Conservation (phyloP, 306 rosid species). For the Ziziphus jujuba region DNA sequence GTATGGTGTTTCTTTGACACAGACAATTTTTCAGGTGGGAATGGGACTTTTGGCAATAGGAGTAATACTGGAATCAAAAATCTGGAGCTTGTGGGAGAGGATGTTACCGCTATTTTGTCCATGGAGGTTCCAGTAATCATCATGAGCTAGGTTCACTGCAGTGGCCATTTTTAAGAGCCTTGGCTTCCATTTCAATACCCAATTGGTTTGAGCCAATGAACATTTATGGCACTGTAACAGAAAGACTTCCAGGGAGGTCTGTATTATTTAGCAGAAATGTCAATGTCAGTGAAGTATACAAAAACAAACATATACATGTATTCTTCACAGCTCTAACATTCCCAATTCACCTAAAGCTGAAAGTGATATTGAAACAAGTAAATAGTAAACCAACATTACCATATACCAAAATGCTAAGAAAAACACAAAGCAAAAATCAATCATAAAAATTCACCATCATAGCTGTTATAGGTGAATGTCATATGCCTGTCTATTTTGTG, state of each 20-base stretch:
- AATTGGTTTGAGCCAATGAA: constrained; percentile 37
- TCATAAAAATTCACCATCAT: constrained; percentile 58
- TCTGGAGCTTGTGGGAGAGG: constrained; percentile 50
- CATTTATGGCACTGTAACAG: constrained; percentile 52
- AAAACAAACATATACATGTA: background rate
- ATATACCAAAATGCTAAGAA: too few relatives aligned
- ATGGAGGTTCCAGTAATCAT: constrained; percentile 63
- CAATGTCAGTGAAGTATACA: background rate
- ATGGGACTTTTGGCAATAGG: constrained; percentile 53
- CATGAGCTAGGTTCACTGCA: constrained; percentile 72
- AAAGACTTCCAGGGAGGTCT: constrained; percentile 69
- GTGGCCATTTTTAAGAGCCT: constrained; percentile 50
- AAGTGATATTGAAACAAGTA: constrained; percentile 44
- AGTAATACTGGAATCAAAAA: constrained; percentile 52
- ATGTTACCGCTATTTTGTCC: constrained; percentile 66
- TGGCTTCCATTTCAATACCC: constrained; percentile 53
- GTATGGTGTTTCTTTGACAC: constrained; percentile 46
- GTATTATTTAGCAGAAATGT: background rate
- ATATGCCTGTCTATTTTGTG: constrained; percentile 41
- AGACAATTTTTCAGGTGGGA: constrained; percentile 43
- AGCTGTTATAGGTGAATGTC: constrained; percentile 48
- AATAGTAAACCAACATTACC: too few relatives aligned
- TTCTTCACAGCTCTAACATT: too few relatives aligned
- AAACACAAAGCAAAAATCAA: too few relatives aligned
- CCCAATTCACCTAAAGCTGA: too few relatives aligned